A percentile compares a stretch with the other conserved stretches of the same genome.
phyloP scores from a whole-genome alignment of 78 protist species.

The Anaeramoeba flamelloides region DNA sequence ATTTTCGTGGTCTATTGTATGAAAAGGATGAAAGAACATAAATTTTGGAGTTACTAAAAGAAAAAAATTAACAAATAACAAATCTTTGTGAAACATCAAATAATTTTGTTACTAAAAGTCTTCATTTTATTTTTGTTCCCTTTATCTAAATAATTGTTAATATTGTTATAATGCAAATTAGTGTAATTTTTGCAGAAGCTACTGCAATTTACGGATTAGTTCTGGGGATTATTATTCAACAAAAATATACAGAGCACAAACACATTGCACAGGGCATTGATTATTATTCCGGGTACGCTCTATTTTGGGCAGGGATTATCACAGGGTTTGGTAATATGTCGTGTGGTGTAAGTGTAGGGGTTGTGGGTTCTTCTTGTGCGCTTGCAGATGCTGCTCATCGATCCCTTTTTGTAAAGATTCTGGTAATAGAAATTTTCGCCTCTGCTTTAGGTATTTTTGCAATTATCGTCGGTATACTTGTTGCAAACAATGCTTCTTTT shows the following conservation, averaged over 20 bases:
- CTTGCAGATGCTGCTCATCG: constrained; percentile 87
- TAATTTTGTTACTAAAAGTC: too few species aligned
- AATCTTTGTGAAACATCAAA: too few species aligned
- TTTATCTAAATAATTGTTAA: too few species aligned
- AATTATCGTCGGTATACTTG: constrained; percentile 80
- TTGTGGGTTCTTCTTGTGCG: constrained; percentile 76
- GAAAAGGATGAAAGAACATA: too few species aligned
- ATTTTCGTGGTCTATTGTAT: too few species aligned
- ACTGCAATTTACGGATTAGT: constrained; percentile 97
- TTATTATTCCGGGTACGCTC: too few species aligned
- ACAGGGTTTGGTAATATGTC: constrained; percentile 10
- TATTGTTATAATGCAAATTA: too few species aligned
- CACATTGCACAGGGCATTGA: not conserved
- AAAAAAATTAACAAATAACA: too few species aligned
- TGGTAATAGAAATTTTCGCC: constrained; percentile 76
- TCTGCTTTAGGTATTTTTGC: constrained; percentile 83
- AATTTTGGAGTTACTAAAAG: too few species aligned
- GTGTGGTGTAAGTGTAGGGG: constrained; percentile 51
- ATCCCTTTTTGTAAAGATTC: constrained; percentile 77
- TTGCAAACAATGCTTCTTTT: too few species aligned
- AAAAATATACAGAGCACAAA: not conserved
- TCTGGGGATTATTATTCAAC: constrained; percentile 74
- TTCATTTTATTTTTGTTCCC: too few species aligned
- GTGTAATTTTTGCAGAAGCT: constrained; percentile 93
- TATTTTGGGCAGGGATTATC: too few species aligned